Evolutionary conservation across 805 yeast genomes (phyloP).

Genomic region (Helenozyma baotianmanensis): DNA sequence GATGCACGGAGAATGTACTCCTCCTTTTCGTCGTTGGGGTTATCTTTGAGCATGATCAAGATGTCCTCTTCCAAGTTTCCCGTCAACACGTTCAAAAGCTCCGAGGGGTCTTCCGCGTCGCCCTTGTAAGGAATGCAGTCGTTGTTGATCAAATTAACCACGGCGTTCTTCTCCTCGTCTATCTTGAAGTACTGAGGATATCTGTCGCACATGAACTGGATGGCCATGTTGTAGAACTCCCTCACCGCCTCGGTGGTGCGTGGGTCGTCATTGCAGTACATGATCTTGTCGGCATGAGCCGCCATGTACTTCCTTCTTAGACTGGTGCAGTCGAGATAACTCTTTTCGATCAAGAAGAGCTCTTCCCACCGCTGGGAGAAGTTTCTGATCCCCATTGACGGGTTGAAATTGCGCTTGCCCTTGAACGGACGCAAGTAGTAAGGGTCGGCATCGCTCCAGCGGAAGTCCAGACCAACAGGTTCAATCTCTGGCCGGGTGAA

Average conservation of each 20-base stretch:
- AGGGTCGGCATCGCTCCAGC: conserved; percentile 42
- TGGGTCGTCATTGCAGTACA: conserved; percentile 19
- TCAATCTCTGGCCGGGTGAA: conserved; percentile 1
- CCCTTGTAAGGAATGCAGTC: conserved; percentile 30
- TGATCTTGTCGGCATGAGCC: conserved; percentile 21
- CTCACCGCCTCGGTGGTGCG: conserved; percentile 31
- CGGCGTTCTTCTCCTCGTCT: conserved; percentile 17
- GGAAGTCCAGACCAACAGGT: conserved; percentile 8
- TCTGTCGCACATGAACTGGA: conserved; percentile 37
- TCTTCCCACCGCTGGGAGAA: conserved; percentile 40
- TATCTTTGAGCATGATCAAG: conserved; percentile 44
- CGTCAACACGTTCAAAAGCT: conserved; percentile 22
- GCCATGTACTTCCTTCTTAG: conserved; percentile 32
- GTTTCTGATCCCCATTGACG: conserved; percentile 31
- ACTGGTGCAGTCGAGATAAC: conserved; percentile 45
- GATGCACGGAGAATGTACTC: conserved; percentile 60
- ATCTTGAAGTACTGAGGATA: conserved; percentile 51
- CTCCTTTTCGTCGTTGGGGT: conserved; percentile 35
- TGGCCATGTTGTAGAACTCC: conserved; percentile 46
- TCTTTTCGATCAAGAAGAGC: conserved; percentile 58
- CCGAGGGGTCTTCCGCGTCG: conserved; percentile 11
- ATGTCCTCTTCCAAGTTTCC: conserved; percentile 60
- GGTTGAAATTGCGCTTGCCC: conserved; percentile 31
- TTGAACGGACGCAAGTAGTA: conserved; percentile 35
- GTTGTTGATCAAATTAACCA: conserved; percentile 38